Evolutionary conservation across 306 rosid species (phyloP), one percentile per base, ranked within the genome.

Genomic region (Pyrus pyrifolia): DNA sequence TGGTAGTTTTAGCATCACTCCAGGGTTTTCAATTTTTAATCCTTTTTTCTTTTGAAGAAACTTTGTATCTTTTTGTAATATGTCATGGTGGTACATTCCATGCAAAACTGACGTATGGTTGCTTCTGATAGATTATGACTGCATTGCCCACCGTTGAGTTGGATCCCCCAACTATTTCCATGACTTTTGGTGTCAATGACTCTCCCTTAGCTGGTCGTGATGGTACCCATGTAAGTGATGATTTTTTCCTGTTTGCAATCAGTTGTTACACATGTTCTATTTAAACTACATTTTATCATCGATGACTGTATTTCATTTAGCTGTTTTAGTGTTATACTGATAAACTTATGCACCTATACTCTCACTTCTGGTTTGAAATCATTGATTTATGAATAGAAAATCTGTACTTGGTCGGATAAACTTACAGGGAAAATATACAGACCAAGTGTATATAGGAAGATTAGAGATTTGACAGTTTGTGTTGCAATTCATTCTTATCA

Each of bases 91-190:
- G 12, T 76, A 25, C 40, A 59, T 55, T 27, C 21, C 35, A 23
- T 62, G 68, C 22, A 42, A 5, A 61, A 52, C 69, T 69, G 45
- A 74, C 76, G 49, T 70, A 1, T 45, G 46, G 21, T 23, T 51
- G 27, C 64, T 4, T 73, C 35, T 83, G 25, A 62, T 72, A 95
- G 99, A 83, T 88, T 75, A 77, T 86, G 92, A 87, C 81, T 76
- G 87, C 91, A 78, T 87, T 95, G 84, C 99, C 99, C 67, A 90
- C 92, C 38, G 57, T 95, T 85, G 97, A 84, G 78, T 88, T 95
- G 92, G 99, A 95, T 74, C 99, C 99, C 59, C 99, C 97, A 21
- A 95, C 99, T 29, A 95, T 95, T 88, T 95, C 99, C 74, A 95
- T 95, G 99, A 95, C 97, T 52, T 95, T 95, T 87, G 97, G 97